Evolutionary conservation across 1,284 basidiomycete genomes (phyloP).

Genomic region (Fomitopsis palustris): DNA sequence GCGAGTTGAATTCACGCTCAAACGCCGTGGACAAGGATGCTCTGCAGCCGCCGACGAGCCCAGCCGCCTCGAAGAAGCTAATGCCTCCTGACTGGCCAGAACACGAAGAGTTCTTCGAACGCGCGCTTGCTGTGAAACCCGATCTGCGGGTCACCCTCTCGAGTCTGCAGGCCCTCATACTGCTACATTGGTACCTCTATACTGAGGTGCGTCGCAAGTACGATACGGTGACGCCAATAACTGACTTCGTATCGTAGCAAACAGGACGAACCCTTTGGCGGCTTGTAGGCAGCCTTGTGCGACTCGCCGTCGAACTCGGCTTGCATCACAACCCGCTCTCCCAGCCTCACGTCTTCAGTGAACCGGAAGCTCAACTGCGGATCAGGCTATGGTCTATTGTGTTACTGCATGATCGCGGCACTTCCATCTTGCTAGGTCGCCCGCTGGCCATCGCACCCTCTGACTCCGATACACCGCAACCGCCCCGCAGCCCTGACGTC

Average conservation of each 20-base stretch:
- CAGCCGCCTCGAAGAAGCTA: conserved; percentile 48
- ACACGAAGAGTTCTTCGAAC: conserved; percentile 77
- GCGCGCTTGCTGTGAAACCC: conserved; percentile 71
- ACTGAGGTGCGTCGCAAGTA: conserved; percentile 56
- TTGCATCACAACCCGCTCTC: conserved; percentile 77
- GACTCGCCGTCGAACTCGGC: conserved; percentile 75
- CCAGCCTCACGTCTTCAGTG: conserved; percentile 61
- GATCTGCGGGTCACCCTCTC: conserved; percentile 76
- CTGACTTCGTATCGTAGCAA: conserved; percentile 42
- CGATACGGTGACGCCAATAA: neutral
- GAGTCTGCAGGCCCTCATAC: conserved; percentile 74
- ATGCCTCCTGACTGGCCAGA: conserved; percentile 73
- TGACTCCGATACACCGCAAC: conserved; percentile 74
- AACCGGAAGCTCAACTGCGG: conserved; percentile 70
- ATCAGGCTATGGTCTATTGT: conserved; percentile 80
- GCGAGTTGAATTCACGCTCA: conserved; percentile 70
- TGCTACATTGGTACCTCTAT: conserved; percentile 83
- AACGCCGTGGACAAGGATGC: conserved; percentile 41
- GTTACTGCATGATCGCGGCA: conserved; percentile 79
- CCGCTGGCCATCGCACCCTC: conserved; percentile 74
- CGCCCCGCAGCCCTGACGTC: conserved; percentile 48
- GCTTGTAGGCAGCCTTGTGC: conserved; percentile 75
- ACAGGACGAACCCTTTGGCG: conserved; percentile 83
- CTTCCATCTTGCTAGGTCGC: conserved; percentile 79
- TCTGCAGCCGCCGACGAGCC: conserved; percentile 16